Conservation (phyloP, 2,329 filamentous ascomycete species). For the Xylariaceae sp. region DNA sequence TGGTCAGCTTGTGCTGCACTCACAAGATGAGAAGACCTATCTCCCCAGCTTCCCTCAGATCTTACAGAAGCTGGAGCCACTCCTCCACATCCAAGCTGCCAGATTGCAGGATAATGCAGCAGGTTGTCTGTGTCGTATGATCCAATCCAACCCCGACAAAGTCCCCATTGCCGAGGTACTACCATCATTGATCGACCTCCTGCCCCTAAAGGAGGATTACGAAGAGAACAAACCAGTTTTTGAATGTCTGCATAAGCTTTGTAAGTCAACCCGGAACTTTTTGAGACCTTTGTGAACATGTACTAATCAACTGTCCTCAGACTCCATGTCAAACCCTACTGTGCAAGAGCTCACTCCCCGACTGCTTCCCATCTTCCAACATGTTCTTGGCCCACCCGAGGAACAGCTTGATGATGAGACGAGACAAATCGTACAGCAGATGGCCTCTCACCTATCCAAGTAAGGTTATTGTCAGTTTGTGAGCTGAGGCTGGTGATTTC, state of each 20-base stretch:
- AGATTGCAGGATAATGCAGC: slow-evolving; percentile 90
- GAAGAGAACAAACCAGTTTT: slow-evolving; percentile 96
- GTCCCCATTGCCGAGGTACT: slow-evolving; percentile 79
- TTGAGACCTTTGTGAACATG: background rate
- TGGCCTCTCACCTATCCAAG: slow-evolving; percentile 42
- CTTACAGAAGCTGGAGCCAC: slow-evolving; percentile 78
- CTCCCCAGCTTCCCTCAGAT: slow-evolving; percentile 73
- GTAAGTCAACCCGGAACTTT: slow-evolving; percentile 43
- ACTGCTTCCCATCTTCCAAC: slow-evolving; percentile 67
- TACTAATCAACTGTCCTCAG: slow-evolving; percentile 33
- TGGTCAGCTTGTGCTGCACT: slow-evolving; percentile 80
- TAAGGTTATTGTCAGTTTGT: slow-evolving; percentile 8
- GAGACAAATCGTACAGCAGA: slow-evolving; percentile 60
- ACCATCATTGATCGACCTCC: slow-evolving; percentile 70
- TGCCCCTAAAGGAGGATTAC: slow-evolving; percentile 88
- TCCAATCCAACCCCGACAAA: slow-evolving; percentile 78
- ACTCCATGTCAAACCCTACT: slow-evolving; percentile 65
- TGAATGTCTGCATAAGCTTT: slow-evolving; percentile 83
- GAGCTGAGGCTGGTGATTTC: background rate
- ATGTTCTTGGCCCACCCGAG: slow-evolving; percentile 66
- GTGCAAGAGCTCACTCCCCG: slow-evolving; percentile 66
- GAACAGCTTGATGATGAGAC: slow-evolving; percentile 74
- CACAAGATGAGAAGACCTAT: slow-evolving; percentile 68
- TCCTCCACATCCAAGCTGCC: slow-evolving; percentile 72
- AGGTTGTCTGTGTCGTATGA: slow-evolving; percentile 88